A percentile compares a stretch with the other conserved stretches of the same genome.
These are phyloP conservation scores for Fusarium multiceps DNA, from an alignment of 2,329 filamentous ascomycete species.

Conservation along the genomic window DNA sequence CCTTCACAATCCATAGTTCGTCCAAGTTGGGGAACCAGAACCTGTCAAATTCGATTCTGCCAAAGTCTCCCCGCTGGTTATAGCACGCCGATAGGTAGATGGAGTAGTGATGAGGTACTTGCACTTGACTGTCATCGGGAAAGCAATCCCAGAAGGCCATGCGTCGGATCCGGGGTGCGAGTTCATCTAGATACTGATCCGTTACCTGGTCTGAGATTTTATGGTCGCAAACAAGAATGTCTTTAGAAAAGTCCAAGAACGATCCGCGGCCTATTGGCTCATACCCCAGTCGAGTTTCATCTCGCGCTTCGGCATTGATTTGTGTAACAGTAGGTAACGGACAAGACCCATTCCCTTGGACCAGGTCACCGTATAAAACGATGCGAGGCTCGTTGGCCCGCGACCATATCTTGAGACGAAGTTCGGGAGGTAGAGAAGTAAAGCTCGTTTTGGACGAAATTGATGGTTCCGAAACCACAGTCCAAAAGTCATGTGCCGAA, in stretches of 20 bases:
- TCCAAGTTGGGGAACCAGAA: constrained; percentile 55
- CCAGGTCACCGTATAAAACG: constrained; percentile 51
- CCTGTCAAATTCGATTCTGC: constrained; percentile 52
- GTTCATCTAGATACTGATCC: constrained; percentile 49
- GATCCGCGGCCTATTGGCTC: constrained; percentile 51
- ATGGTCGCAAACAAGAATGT: constrained; percentile 54
- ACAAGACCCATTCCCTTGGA: constrained; percentile 47
- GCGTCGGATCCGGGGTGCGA: constrained; percentile 50
- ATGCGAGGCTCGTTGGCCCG: constrained; percentile 53
- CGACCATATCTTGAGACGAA: constrained; percentile 54
- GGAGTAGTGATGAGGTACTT: constrained; percentile 50
- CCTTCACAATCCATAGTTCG: constrained; percentile 55
- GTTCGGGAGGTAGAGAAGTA: constrained; percentile 50
- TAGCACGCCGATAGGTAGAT: constrained; percentile 51
- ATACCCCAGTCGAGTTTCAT: constrained; percentile 51
- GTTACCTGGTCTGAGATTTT: constrained; percentile 50
- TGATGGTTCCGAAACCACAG: constrained; percentile 11
- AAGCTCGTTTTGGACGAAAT: constrained; percentile 41
- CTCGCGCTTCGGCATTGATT: constrained; percentile 51
- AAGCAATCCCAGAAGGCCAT: constrained; percentile 56
- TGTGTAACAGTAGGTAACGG: constrained; percentile 52
- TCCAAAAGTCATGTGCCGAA: constrained; percentile 10
- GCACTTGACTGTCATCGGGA: constrained; percentile 53
- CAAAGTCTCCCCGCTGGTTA: constrained; percentile 45
- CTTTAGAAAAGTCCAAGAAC: constrained; percentile 52